Evolutionary conservation across 2,329 filamentous ascomycete species (phyloP).

Genomic region (Aspergillus intermedius): DNA sequence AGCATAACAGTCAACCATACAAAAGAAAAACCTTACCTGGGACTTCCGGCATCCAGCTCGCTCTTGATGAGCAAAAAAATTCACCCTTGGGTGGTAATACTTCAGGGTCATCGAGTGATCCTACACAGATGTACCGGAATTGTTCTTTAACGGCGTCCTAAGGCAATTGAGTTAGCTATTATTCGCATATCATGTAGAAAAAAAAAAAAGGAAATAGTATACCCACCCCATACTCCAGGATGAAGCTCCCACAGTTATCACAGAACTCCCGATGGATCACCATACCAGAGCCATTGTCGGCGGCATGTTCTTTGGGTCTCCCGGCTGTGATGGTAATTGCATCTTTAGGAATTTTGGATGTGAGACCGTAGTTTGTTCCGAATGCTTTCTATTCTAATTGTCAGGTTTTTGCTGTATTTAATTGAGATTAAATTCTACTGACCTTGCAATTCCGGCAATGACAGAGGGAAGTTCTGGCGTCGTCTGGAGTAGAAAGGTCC

Average conservation of each 20-base stretch:
- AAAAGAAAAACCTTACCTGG: slow-evolving; percentile 31
- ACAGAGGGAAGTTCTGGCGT: slow-evolving; percentile 48
- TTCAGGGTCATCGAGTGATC: slow-evolving; percentile 46
- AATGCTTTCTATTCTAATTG: slow-evolving; percentile 41
- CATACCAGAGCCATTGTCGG: slow-evolving; percentile 46
- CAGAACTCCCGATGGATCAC: slow-evolving; percentile 49
- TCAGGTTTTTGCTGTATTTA: not conserved
- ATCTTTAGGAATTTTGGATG: slow-evolving; percentile 44
- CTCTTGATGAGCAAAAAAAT: slow-evolving; percentile 47
- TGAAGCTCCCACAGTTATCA: slow-evolving; percentile 44
- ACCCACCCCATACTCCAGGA: slow-evolving; percentile 48
- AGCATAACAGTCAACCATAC: not conserved
- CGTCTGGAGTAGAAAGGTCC: slow-evolving; percentile 37
- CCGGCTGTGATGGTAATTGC: slow-evolving; percentile 38
- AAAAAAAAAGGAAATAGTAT: not conserved
- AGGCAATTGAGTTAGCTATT: slow-evolving; percentile 1
- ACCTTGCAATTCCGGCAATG: slow-evolving; percentile 50
- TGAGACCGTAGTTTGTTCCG: slow-evolving; percentile 47
- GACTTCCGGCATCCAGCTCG: slow-evolving; percentile 48
- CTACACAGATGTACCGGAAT: slow-evolving; percentile 42
- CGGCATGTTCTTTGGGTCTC: slow-evolving; percentile 39
- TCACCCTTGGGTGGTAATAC: slow-evolving; percentile 48
- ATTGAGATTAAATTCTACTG: not conserved
- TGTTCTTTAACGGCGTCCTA: slow-evolving; percentile 27
- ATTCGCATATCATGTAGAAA: not conserved